Evolutionary conservation across 2,329 filamentous ascomycete species (phyloP).

Genomic region (Neopestalotiopsis sp.): DNA sequence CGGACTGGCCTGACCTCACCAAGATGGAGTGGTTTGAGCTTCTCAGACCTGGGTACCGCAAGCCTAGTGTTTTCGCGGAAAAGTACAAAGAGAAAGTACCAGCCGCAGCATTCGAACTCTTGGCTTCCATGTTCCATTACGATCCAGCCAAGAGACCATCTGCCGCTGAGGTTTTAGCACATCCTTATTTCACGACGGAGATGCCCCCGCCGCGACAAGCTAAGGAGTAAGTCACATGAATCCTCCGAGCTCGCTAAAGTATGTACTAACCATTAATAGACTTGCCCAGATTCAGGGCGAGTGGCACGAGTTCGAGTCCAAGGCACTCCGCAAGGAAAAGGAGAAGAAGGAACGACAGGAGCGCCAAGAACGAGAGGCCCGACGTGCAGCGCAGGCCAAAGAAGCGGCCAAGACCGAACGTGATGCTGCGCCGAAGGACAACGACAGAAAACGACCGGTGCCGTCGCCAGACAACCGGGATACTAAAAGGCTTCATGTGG

Average conservation of each 20-base stretch:
- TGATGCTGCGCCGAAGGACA: not conserved
- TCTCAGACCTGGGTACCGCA: slow-evolving; percentile 76
- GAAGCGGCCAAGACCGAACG: slow-evolving; percentile 4
- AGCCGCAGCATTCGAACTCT: slow-evolving; percentile 80
- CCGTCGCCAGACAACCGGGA: slow-evolving; percentile 13
- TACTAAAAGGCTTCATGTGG: slow-evolving; percentile 9
- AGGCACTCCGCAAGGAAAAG: slow-evolving; percentile 89
- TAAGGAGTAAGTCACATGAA: slow-evolving; percentile 68
- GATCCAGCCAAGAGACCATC: slow-evolving; percentile 85
- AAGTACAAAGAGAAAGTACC: slow-evolving; percentile 81
- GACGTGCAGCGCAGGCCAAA: slow-evolving; percentile 40
- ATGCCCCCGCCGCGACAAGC: slow-evolving; percentile 79
- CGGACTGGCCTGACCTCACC: slow-evolving; percentile 87
- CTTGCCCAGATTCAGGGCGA: slow-evolving; percentile 85
- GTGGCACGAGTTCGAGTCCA: slow-evolving; percentile 99
- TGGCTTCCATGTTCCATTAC: slow-evolving; percentile 85
- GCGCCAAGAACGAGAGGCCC: slow-evolving; percentile 61
- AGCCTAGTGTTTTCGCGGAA: slow-evolving; percentile 78
- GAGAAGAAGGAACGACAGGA: slow-evolving; percentile 84
- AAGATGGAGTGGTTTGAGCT: slow-evolving; percentile 98
- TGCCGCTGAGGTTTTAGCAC: slow-evolving; percentile 82
- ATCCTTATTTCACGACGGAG: slow-evolving; percentile 87
- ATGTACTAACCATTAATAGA: slow-evolving; percentile 36
- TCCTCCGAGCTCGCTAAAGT: slow-evolving; percentile 37
- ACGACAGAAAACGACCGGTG: slow-evolving; percentile 14